Percentiles rank a stretch among this genome's conserved stretches.
These are phyloP conservation scores for Metschnikowia henanensis DNA, from an alignment of 805 yeast genomes.

Conservation along the genomic window DNA sequence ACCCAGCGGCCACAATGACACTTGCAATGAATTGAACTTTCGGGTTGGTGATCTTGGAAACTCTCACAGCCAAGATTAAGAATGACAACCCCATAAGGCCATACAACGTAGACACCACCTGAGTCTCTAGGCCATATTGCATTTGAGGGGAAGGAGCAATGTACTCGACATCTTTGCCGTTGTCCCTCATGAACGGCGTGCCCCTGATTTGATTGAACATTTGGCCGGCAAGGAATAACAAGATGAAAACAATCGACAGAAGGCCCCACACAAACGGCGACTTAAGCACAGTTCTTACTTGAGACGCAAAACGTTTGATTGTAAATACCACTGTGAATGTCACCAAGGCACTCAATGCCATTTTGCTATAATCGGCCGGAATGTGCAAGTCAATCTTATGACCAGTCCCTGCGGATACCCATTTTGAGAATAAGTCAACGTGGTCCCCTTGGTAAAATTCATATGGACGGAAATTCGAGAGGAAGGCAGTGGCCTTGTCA, in stretches of 20 bases:
- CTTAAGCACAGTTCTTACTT: conserved; percentile 41
- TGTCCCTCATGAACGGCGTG: conserved; percentile 35
- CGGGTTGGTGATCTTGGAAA: conserved; percentile 47
- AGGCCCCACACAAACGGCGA: conserved; percentile 74
- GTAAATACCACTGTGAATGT: conserved; percentile 31
- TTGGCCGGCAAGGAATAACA: conserved; percentile 82
- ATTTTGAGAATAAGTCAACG: conserved; percentile 34
- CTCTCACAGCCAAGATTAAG: conserved; percentile 57
- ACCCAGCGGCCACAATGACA: conserved; percentile 38
- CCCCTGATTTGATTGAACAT: conserved; percentile 92
- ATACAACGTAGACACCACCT: conserved; percentile 72
- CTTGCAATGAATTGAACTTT: conserved; percentile 52
- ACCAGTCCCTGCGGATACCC: conserved; percentile 37
- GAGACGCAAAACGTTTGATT: conserved; percentile 25
- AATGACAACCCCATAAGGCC: conserved; percentile 63
- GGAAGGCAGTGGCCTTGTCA: conserved; percentile 16
- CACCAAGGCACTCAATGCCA: conserved; percentile 34
- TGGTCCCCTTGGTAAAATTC: conserved; percentile 48
- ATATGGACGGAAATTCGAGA: conserved; percentile 36
- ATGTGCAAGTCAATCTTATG: conserved; percentile 35
- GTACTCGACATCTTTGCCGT: conserved; percentile 11
- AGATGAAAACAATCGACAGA: conserved; percentile 55
- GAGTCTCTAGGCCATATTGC: conserved; percentile 90
- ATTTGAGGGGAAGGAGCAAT: conserved; percentile 29
- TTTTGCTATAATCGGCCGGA: conserved; percentile 44